Conservation (phyloP, 106 monocot genomes). For the Phalaenopsis aphrodite region DNA sequence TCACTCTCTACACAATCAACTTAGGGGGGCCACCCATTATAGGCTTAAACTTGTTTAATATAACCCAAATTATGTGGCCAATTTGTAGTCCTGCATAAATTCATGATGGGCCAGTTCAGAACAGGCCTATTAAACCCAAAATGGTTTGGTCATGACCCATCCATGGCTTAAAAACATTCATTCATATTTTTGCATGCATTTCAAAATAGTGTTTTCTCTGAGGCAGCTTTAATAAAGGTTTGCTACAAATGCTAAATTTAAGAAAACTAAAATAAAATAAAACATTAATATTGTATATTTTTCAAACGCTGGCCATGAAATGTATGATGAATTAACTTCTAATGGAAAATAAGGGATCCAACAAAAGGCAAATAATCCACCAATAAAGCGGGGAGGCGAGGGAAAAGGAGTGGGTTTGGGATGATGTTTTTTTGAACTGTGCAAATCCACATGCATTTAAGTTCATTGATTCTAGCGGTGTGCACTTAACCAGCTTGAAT, state of each 20-base stretch:
- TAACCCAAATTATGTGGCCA: too few species aligned
- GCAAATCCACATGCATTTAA: neutral
- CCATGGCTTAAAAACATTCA: too few species aligned
- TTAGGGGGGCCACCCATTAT: too few species aligned
- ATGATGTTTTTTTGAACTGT: neutral
- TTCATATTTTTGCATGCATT: neutral
- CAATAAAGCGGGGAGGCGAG: neutral
- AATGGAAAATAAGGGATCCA: neutral
- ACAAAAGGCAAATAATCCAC: neutral
- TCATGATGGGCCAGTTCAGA: too few species aligned
- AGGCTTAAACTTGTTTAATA: too few species aligned
- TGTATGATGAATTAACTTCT: neutral
- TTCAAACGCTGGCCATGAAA: neutral
- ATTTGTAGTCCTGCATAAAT: too few species aligned
- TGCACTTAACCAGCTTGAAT: too few species aligned
- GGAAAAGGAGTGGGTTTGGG: neutral
- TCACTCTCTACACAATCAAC: too few species aligned
- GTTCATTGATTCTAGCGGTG: neutral
- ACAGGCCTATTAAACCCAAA: too few species aligned
- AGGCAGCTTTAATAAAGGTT: neutral
- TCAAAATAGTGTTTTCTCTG: neutral
- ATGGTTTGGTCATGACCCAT: too few species aligned
- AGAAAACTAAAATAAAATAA: neutral
- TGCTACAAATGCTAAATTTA: neutral
- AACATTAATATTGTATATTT: neutral